These are phyloP conservation scores for Colletotrichum tanaceti DNA, from an alignment of 2,329 filamentous ascomycete species.

Conservation along the genomic window DNA sequence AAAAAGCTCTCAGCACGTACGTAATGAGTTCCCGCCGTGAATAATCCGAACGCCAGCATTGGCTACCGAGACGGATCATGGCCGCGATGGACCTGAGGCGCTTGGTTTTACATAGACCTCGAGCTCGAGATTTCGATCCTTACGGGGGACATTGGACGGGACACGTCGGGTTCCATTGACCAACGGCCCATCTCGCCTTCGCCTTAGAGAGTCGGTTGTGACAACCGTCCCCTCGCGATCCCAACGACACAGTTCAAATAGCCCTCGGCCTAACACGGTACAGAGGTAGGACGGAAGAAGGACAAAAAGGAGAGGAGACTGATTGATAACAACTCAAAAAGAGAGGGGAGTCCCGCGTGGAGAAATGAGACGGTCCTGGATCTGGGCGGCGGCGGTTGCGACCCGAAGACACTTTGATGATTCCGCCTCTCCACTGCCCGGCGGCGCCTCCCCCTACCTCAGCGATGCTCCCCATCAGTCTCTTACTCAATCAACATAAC, in stretches of 20 bases:
- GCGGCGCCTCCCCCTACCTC: slow-evolving; percentile 23
- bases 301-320: no score
- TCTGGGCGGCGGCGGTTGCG: slow-evolving; percentile 6
- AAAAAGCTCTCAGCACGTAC: slow-evolving; percentile 5
- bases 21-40: slow-evolving; percentile 1
- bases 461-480: background rate
- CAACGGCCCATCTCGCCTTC: no score
- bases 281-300: background rate
- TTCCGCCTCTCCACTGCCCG: slow-evolving; percentile 20
- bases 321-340: background rate
- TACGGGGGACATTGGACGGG: no score
- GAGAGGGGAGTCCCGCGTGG: background rate
- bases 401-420: background rate
- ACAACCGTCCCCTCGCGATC: no score
- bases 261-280: slow-evolving; percentile 16
- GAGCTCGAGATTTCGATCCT: no score
- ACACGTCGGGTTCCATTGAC: no score
- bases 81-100: background rate
- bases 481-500: slow-evolving; percentile 35
- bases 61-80: background rate
- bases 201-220: no score
- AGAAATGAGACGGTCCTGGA: background rate
- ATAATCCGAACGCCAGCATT: background rate
- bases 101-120: background rate
- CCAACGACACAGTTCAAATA: slow-evolving; percentile 1